Conservation (phyloP, 2,329 filamentous ascomycete species). For the Colletotrichum eremochloae region DNA sequence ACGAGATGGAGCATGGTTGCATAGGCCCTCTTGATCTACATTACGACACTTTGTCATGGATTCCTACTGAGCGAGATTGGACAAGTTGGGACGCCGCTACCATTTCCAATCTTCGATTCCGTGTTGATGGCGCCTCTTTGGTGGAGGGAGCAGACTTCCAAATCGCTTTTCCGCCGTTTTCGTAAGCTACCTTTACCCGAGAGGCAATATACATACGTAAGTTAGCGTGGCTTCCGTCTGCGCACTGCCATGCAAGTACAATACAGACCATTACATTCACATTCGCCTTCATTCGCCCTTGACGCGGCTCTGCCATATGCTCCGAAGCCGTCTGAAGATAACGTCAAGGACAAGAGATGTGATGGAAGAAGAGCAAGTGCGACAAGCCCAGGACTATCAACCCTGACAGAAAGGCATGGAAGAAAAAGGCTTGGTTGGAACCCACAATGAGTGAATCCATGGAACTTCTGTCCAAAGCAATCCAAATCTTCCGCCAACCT, state of each 20-base stretch:
- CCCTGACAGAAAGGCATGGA: no score
- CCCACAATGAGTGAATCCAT: no score
- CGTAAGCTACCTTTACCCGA: no score
- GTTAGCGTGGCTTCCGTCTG: no score
- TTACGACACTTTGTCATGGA: constrained; percentile 8
- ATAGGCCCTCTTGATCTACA: constrained; percentile 24
- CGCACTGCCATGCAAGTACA: constrained; percentile 19
- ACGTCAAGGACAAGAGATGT: no score
- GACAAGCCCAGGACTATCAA: no score
- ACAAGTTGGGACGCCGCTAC: constrained; percentile 26
- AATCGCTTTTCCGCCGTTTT: constrained; percentile 1
- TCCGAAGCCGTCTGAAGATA: no score
- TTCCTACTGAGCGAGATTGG: constrained; percentile 23
- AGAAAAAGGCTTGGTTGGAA: no score
- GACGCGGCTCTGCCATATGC: constrained; percentile 11
- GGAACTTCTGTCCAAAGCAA: no score
- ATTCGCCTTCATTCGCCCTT: constrained; percentile 22
- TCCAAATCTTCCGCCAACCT: no score
- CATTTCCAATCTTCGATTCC: constrained; percentile 29
- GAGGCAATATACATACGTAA: no score
- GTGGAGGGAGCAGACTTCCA: constrained; percentile 16
- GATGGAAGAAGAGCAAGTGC: no score
- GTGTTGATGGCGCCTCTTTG: constrained; percentile 19
- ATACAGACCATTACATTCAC: constrained; percentile 18
- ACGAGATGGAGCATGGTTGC: constrained; percentile 11